A percentile compares a stretch with the other conserved stretches of the same genome.
These are phyloP conservation scores for Lenzites betulinus DNA, from an alignment of 768 basidiomycete species.

Conservation along the genomic window DNA sequence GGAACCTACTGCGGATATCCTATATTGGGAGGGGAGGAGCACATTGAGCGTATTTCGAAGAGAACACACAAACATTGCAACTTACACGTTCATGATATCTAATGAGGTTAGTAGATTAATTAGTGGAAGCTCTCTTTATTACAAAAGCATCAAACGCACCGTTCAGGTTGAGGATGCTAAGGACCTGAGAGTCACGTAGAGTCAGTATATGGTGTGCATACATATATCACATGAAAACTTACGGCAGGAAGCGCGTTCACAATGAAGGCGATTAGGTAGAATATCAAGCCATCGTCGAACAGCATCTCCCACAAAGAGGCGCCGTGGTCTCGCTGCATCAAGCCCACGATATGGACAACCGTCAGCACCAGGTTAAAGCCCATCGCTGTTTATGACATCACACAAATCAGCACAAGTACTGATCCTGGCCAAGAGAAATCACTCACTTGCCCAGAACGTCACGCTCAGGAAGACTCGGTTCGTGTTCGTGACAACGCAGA, in stretches of 20 bases:
- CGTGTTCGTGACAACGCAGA: constrained; percentile 55
- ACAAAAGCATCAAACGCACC: constrained; percentile 40
- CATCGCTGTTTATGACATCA: constrained; percentile 50
- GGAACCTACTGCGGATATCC: constrained; percentile 50
- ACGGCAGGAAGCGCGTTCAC: constrained; percentile 72
- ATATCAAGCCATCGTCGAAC: constrained; percentile 73
- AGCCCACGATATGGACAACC: constrained; percentile 52
- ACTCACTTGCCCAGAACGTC: constrained; percentile 72
- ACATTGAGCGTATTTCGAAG: not conserved
- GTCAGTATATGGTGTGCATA: too few relatives aligned
- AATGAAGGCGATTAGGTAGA: constrained; percentile 64
- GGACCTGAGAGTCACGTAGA: constrained; percentile 38
- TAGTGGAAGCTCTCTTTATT: not conserved
- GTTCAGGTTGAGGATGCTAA: constrained; percentile 62
- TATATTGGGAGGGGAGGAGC: constrained; percentile 25
- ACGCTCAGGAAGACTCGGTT: constrained; percentile 59
- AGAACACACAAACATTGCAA: constrained; percentile 1
- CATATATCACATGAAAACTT: constrained; percentile 25
- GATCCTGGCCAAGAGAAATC: not conserved
- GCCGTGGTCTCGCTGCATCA: constrained; percentile 47
- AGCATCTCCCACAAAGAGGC: constrained; percentile 70
- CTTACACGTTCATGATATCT: constrained; percentile 69
- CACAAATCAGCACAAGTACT: not conserved
- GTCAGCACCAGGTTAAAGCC: constrained; percentile 66
- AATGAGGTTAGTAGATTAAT: not conserved